Conservation (phyloP, 225 moss, liverwort and hornwort genomes). For the Pseudoscleropodium purum region DNA sequence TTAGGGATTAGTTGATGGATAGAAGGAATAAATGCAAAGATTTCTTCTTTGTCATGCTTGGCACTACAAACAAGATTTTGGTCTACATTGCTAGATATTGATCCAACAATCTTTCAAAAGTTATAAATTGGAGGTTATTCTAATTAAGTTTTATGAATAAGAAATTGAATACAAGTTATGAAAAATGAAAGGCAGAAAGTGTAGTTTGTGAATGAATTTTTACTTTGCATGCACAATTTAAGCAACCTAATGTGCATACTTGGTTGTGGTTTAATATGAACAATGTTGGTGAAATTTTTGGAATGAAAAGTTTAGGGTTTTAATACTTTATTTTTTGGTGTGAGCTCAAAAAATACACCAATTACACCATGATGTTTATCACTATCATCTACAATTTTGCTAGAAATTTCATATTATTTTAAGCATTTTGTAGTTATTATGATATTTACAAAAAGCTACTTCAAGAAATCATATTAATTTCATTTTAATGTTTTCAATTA, state of each 20-base stretch:
- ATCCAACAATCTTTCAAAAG: neutral
- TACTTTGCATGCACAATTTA: neutral
- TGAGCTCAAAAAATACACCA: neutral
- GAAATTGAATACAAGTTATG: neutral
- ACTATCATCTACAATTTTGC: neutral
- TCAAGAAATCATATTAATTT: neutral
- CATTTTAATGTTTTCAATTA: neutral
- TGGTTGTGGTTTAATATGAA: neutral
- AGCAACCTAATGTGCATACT: neutral
- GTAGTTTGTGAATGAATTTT: neutral
- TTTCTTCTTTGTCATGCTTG: neutral
- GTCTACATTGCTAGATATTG: too few species aligned
- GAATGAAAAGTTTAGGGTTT: neutral
- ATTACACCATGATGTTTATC: neutral
- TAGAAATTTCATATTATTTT: neutral
- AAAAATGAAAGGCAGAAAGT: neutral
- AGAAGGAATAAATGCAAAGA: neutral
- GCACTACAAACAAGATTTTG: neutral
- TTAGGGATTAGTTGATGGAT: too few species aligned
- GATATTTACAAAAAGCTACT: neutral
- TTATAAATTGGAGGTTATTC: neutral
- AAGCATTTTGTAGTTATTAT: neutral
- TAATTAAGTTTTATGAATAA: neutral
- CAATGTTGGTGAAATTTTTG: neutral
- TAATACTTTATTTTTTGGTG: neutral